Base-by-base conservation (phyloP, 192 early-diverging fungal genomes). In the Podila horticola region DNA sequence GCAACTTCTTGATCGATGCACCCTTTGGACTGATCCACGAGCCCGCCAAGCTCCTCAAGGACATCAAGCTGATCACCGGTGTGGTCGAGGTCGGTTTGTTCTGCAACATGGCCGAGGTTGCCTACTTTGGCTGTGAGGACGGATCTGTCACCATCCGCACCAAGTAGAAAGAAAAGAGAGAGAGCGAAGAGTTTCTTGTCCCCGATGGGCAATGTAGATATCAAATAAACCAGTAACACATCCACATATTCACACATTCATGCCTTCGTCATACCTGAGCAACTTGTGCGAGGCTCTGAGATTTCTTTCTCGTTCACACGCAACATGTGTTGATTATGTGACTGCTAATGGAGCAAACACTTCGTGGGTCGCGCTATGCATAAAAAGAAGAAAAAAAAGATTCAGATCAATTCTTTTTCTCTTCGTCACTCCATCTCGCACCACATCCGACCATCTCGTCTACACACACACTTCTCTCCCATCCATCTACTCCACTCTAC, bases 71-170 rank as follows among this genome's bases (percentile, higher is more conserved):
- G 71, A 86, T 96, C 9, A 93, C 95, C 0, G 97, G 97, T 34
- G 94, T 98, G 24, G 89, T 97, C 9, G 97, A 98, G 74, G 96
- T 96, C 29, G 97, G 96, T 4, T 85, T 98, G 62, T 98, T 98
- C 76, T 93, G 93, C 83, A 84, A 86, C 19, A 95, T 98, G 92
- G 94, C 95, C 20, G 74, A 87, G 17, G 83, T 88, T 72, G 96
- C 93, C 0, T 97, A 95, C 84, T 95, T 98, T 87, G 97, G 96
- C 13, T 83, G 86, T 36, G 85, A 89, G 57, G 92, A 98, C 69
- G 95, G 92, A 24, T 82, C 83, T 1, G 91, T 91, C 33, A 65
- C 62, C 36, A 82, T 88, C 36, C 82, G 87, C n/a, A 74, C 67
- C 34, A 79, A 79, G 70, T 72, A 79, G 38, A 72, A 8, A 17